Evolutionary conservation across 164 flowering plant species (phyloP), one percentile per base, ranked within the genome.

Genomic region (Berberis vulgaris): DNA sequence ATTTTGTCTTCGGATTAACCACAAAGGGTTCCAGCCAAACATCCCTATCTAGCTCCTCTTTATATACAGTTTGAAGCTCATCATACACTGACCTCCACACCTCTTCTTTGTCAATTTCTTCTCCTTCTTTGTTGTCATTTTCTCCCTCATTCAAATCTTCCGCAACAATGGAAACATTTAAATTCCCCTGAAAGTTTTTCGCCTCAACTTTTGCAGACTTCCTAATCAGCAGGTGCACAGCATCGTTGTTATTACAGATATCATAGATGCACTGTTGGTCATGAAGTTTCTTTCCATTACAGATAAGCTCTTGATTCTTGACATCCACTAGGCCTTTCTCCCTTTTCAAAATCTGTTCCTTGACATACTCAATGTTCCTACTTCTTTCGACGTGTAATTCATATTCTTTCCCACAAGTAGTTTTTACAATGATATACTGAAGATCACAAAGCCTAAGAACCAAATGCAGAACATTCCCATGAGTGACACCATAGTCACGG

Each of bases 391-490:
- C 83, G 2, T 76, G 87, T 54, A 88, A 79, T 70, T 78, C 84
- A 40, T 83, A 76, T 54, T 84, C 88, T 72, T 81, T 69, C 47
- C 91, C 91, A 66, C 81, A 73, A 9, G 67, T 46, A 7, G 96
- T 84, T 59, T 67, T 79, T 44, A 86, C 88, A 45, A 74, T 80
- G 65, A 86, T 82, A 43, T 70, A 65, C 57, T 73, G 77, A 12
- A 84, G 81, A 62, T 84, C 88, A 3, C 84, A 84, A 8, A 86
- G 75, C 74, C 78, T 75, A 5, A 84, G 76, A 40, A 86, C 85
- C 74, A 88, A 73, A 74, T 86, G 92, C 54, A 86, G 69, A 44
- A 83, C 81, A 58, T 86, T 81, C 38, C 95, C 88, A 71, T 65
- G 75, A 0, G 71, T 43, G 41, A 84, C 81, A 7, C 90, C 90